Percentiles rank a stretch among this genome's conserved stretches.
Conservation (phyloP, 306 rosid genomes). For the Amphicarpaea edgeworthii region DNA sequence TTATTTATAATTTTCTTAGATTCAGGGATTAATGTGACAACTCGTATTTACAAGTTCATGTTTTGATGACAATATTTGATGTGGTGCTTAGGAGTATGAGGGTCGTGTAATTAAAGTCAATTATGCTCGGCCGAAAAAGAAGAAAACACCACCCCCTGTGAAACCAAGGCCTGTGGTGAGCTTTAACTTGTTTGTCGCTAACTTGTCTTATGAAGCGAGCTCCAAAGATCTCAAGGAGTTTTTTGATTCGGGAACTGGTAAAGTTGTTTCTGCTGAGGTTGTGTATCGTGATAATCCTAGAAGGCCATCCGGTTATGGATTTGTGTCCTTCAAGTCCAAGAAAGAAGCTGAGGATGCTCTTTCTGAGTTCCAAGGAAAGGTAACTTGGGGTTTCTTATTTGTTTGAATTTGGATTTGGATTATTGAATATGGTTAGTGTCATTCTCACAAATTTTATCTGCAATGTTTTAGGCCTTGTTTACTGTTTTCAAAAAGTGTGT, state of each 20-base stretch:
- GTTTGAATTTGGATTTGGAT: slow-evolving; percentile 33
- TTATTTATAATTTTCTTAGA: no score
- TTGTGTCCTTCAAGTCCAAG: slow-evolving; percentile 84
- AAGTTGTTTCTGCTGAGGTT: slow-evolving; percentile 71
- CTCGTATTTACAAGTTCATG: no score
- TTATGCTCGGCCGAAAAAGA: slow-evolving; percentile 71
- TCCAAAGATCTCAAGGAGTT: slow-evolving; percentile 80
- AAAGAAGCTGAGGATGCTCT: slow-evolving; percentile 84
- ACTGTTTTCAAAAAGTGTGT: background rate
- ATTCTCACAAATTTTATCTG: background rate
- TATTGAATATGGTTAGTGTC: slow-evolving; percentile 2
- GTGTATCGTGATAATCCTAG: slow-evolving; percentile 75
- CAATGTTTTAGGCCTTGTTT: background rate
- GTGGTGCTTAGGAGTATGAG: slow-evolving; percentile 65
- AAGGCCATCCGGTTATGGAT: slow-evolving; percentile 86
- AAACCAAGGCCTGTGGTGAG: slow-evolving; percentile 62
- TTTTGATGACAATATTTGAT: no score
- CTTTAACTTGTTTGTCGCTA: slow-evolving; percentile 84
- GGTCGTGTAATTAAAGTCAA: slow-evolving; percentile 70
- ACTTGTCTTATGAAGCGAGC: slow-evolving; percentile 75
- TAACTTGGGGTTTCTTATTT: slow-evolving; percentile 46
- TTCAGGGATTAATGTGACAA: no score
- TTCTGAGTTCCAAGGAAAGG: slow-evolving; percentile 80
- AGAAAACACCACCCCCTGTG: slow-evolving; percentile 59
- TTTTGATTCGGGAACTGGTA: slow-evolving; percentile 64